Evolutionary conservation across 2,329 filamentous ascomycete species (phyloP), one percentile per base, ranked within the genome.

Genomic region (Xylaria arbuscula): DNA sequence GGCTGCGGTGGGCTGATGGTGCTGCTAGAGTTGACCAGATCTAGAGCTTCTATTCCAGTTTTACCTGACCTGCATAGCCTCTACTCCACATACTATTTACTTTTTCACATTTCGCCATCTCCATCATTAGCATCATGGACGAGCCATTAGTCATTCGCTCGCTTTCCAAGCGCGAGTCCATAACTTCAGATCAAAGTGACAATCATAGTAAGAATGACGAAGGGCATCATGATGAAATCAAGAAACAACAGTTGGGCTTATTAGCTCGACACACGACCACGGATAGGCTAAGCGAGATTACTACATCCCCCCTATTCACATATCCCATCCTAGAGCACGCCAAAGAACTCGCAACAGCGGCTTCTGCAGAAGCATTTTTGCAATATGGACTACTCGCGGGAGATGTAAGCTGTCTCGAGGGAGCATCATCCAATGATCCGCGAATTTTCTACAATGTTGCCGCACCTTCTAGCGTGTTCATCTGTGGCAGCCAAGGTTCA

Each of bases 401-500:
- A 17, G 66, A 69, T 50, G 53, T 50, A 0, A 48, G 62, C n/a
- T 50, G n/a, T 13, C 45, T 70, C 0, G 6, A 48, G 8, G 11
- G 24, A 4, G 17, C 10, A 17, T 58, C 64, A 17, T 19, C 42
- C 1, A 28, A 64, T 1, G 78, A 81, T 19, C 74, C 77, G 1
- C 75, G 83, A 0, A 60, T 85, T 0, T 84, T 82, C 50, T 82
- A 83, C 75, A 86, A 86, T 60, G 78, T 85, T 2, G 72, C 82
- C 0, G 77, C 80, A 0, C 89, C 89, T 0, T 88, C 85, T 0
- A 90, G 88, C 17, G 81, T 83, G 3, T 91, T 91, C 77, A 87
- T 91, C 38, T 91, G 89, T 63, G 88, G 89, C 1, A 87, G 86
- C 22, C 88, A 91, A 68, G 88, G 89, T 1, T 88, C 86, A 0